Evolutionary conservation across 495 filamentous ascomycete species (phyloP).

Genomic region (Darksidea phi): DNA sequence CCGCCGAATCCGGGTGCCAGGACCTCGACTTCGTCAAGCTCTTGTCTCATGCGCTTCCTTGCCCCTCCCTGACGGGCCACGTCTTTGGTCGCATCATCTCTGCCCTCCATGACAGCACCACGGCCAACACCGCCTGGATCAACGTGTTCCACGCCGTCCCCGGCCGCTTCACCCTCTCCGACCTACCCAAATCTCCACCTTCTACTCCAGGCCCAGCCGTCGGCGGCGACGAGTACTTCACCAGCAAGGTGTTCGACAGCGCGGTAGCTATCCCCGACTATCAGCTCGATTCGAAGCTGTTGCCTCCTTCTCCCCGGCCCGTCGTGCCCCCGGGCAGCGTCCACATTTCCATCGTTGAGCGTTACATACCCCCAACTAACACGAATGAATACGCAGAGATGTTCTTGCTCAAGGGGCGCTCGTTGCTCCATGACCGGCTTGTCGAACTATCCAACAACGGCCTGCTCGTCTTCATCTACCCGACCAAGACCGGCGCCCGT

Average conservation of each 20-base stretch:
- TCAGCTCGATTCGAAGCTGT: slow-evolving; percentile 44
- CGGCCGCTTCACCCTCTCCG: slow-evolving; percentile 60
- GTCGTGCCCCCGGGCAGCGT: slow-evolving; percentile 65
- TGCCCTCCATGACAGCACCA: slow-evolving; percentile 53
- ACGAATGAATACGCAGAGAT: slow-evolving; percentile 60
- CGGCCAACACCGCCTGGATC: slow-evolving; percentile 54
- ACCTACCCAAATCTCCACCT: slow-evolving; percentile 61
- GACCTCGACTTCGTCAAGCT: slow-evolving; percentile 51
- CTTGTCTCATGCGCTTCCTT: slow-evolving; percentile 63
- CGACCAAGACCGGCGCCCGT: slow-evolving; percentile 60
- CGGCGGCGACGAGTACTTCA: slow-evolving; percentile 58
- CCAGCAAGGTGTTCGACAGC: slow-evolving; percentile 54
- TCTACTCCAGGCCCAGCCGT: slow-evolving; percentile 54
- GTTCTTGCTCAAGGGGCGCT: slow-evolving; percentile 56
- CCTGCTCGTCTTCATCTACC: slow-evolving; percentile 66
- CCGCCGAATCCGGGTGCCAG: slow-evolving; percentile 2
- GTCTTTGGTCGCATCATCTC: slow-evolving; percentile 54
- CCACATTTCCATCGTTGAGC: slow-evolving; percentile 65
- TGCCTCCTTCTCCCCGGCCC: slow-evolving; percentile 53
- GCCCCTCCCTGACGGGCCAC: slow-evolving; percentile 53
- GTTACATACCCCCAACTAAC: slow-evolving; percentile 67
- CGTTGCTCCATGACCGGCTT: slow-evolving; percentile 66
- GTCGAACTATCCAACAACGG: slow-evolving; percentile 61
- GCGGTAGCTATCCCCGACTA: slow-evolving; percentile 59
- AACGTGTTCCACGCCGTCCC: slow-evolving; percentile 65